Evolutionary conservation across 192 early-diverging fungal species (phyloP), one percentile per base, ranked within the genome.

Genomic region (Coemansia sp.): DNA sequence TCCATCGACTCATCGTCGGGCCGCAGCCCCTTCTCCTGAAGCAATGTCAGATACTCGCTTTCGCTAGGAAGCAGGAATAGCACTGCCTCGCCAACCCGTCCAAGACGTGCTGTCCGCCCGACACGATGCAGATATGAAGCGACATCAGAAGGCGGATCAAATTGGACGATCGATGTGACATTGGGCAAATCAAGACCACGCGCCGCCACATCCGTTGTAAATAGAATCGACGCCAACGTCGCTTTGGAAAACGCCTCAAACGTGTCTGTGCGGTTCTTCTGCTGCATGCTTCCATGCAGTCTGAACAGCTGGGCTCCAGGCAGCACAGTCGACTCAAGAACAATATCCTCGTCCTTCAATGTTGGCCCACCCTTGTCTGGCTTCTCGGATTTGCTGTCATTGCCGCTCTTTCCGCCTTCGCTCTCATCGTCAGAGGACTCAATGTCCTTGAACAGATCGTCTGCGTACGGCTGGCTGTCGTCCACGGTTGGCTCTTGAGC

Each of bases 171-270:
- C 52, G 86, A 86, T 26, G 88, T 86, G 21, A 98, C 93, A 74
- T 98, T 91, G 23, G 96, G 95, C 53, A 99, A 77, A 88, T 99
- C 98, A 49, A 99, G 85, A 40, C 98, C 98, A 77, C 98, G 92
- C 4, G 98, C 96, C 1, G 96, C 95, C 5, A 99, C 95, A 80
- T 98, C 96, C 2, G 98, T 99, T 63, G 93, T 95, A 72, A 99
- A 87, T 32, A 99, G 82, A 18, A 99, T 84, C 42, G 92, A 88
- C n/a, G 85, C 83, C 10, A 79, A 44, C 2, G 38, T 70, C 12
- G 85, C 56, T 49, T 84, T 76, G 40, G 88, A 86, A 73, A 97
- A 97, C 63, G 85, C 85, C 11, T 79, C 70, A 74, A 89, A 96
- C 4, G 92, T 90, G 38, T 88, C 85, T 0, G 90, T 89, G 53